phyloP scores from a whole-genome alignment of 352 stramenopile species.

The Globisporangium orthogonon region DNA sequence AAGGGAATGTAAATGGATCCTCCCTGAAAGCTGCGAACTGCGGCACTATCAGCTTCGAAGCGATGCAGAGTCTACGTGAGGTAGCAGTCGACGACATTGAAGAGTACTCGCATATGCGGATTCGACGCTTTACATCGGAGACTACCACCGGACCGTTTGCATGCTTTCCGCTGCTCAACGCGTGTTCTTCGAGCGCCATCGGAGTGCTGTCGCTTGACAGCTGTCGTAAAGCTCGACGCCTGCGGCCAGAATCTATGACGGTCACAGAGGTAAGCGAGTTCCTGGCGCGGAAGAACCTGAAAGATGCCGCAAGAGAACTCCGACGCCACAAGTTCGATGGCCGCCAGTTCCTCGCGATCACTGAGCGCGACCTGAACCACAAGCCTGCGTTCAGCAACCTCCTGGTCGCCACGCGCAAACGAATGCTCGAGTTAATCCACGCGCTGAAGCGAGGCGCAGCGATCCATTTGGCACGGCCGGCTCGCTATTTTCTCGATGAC shows the following conservation, averaged over 20 bases:
- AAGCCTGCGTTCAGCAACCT: conserved; percentile 39
- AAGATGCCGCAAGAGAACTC: conserved; percentile 41
- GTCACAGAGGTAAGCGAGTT: conserved; percentile 35
- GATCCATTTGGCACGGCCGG: conserved; percentile 29
- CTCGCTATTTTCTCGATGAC: conserved; percentile 42
- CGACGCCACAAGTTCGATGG: conserved; percentile 34
- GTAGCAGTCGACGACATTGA: conserved; percentile 36
- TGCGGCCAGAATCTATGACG: conserved; percentile 60
- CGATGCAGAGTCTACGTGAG: conserved; percentile 19
- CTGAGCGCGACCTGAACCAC: conserved; percentile 43
- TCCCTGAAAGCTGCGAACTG: not conserved
- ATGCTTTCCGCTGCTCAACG: conserved; percentile 38
- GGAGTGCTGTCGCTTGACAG: conserved; percentile 55
- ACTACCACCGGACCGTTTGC: conserved; percentile 35
- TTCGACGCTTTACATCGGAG: conserved; percentile 20
- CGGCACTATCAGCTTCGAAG: conserved; percentile 26
- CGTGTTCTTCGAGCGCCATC: conserved; percentile 13
- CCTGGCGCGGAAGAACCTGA: conserved; percentile 40
- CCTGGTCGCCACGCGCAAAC: conserved; percentile 49
- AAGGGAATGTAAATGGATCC: not conserved
- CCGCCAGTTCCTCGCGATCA: conserved; percentile 34
- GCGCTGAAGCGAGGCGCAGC: conserved; percentile 30
- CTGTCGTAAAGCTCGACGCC: conserved; percentile 36
- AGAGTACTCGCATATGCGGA: conserved; percentile 2
- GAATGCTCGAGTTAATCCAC: conserved; percentile 43